Percentiles rank a stretch among this genome's conserved stretches.
Conservation (phyloP, 768 basidiomycete genomes). For the Auricularia auricula-judae region DNA sequence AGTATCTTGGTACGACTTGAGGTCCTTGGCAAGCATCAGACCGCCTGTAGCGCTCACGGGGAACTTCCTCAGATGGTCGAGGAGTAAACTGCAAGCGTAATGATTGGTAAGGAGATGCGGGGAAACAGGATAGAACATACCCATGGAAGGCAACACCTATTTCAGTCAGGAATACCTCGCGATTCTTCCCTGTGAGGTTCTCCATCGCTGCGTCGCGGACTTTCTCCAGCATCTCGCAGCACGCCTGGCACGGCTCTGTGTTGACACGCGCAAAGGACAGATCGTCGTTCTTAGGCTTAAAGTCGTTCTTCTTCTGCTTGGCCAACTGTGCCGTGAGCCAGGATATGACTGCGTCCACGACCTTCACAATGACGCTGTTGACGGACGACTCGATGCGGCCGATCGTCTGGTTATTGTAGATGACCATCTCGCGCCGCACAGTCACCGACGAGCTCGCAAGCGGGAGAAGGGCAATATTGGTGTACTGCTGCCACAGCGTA, state of each 20-base stretch:
- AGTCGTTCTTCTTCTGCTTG: slow-evolving; percentile 93
- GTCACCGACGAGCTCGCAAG: slow-evolving; percentile 79
- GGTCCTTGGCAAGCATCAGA: slow-evolving; percentile 97
- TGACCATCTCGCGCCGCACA: slow-evolving; percentile 80
- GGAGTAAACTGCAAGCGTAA: slow-evolving; percentile 40
- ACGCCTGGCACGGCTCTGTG: slow-evolving; percentile 82
- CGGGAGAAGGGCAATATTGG: slow-evolving; percentile 81
- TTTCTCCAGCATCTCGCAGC: slow-evolving; percentile 76
- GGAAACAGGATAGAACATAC: slow-evolving; percentile 21
- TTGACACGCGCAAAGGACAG: slow-evolving; percentile 88
- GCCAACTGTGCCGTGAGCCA: slow-evolving; percentile 69
- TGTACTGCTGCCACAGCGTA: slow-evolving; percentile 95
- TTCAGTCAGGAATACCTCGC: slow-evolving; percentile 86
- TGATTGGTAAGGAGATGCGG: background rate
- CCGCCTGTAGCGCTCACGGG: slow-evolving; percentile 95
- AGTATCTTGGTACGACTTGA: slow-evolving; percentile 91
- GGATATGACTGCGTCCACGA: slow-evolving; percentile 66
- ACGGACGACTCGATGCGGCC: slow-evolving; percentile 75
- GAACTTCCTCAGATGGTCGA: slow-evolving; percentile 94
- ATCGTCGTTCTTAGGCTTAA: slow-evolving; percentile 95
- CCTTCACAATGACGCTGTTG: slow-evolving; percentile 67
- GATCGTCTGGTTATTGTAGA: slow-evolving; percentile 83
- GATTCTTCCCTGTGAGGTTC: slow-evolving; percentile 83
- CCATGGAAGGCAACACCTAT: slow-evolving; percentile 91
- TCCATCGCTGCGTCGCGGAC: slow-evolving; percentile 66